Evolutionary conservation across 768 basidiomycete genomes (phyloP).

Genomic region (Coprinopsis cinerea): DNA sequence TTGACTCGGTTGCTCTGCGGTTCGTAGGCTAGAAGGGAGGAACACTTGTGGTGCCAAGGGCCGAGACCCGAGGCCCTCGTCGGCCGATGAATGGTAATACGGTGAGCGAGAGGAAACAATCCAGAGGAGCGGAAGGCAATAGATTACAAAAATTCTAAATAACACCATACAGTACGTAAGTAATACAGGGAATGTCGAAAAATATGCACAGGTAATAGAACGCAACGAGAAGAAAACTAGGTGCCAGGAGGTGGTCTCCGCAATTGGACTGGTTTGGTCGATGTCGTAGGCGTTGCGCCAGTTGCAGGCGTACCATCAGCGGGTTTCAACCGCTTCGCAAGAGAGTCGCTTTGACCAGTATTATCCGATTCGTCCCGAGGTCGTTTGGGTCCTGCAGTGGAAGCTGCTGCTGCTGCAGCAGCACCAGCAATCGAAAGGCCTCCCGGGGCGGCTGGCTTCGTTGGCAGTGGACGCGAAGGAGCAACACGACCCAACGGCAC

Average conservation of each 20-base stretch:
- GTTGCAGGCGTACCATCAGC: slow-evolving; percentile 25
- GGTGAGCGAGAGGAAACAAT: not conserved
- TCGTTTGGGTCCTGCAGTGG: slow-evolving; percentile 43
- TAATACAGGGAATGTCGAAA: too few species aligned
- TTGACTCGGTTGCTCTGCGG: too few species aligned
- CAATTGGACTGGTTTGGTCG: slow-evolving; percentile 16
- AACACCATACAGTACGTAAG: too few species aligned
- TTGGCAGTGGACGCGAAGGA: slow-evolving; percentile 9
- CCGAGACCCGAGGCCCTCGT: not conserved
- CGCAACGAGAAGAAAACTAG: slow-evolving; percentile 10
- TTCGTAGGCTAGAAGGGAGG: not conserved
- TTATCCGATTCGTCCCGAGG: slow-evolving; percentile 48
- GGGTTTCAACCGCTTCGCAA: slow-evolving; percentile 64
- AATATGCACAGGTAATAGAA: too few species aligned
- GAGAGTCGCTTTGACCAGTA: slow-evolving; percentile 42
- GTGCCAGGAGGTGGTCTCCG: slow-evolving; percentile 16
- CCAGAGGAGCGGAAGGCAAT: too few species aligned
- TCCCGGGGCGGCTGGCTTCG: slow-evolving; percentile 1
- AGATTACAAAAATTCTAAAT: too few species aligned
- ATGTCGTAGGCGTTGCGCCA: slow-evolving; percentile 4
- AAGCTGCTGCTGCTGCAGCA: slow-evolving; percentile 17
- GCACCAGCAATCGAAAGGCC: slow-evolving; percentile 3
- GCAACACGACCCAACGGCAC: not conserved
- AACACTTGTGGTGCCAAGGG: not conserved
- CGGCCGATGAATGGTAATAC: not conserved